Percentiles rank a stretch among this genome's conserved stretches.
Evolutionary conservation across 23 red algal species (phyloP).

Genomic region (Gracilaria domingensis): DNA sequence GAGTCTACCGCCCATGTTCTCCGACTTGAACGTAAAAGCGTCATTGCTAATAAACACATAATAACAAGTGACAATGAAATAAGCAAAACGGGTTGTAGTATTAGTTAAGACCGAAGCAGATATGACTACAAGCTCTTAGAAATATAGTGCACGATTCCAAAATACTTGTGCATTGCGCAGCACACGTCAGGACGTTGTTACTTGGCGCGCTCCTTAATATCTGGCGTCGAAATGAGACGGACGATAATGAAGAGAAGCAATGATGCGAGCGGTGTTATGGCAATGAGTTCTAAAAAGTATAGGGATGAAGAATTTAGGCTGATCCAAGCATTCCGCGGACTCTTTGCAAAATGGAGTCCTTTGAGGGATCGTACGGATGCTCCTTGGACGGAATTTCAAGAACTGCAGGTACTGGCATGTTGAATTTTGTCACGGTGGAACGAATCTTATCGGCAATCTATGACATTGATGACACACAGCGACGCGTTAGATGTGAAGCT

Average conservation of each 20-base stretch:
- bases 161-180: background rate
- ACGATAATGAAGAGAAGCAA: background rate
- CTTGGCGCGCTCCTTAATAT: background rate
- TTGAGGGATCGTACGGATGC: conserved; percentile 88
- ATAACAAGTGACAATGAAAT: background rate
- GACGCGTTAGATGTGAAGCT: background rate
- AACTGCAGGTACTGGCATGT: conserved; percentile 84
- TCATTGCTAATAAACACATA: background rate
- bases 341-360: conserved; percentile 95
- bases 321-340: conserved; percentile 94
- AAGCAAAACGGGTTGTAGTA: conserved; percentile 24
- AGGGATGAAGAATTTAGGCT: conserved; percentile 14
- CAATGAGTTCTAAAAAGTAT: background rate
- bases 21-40: background rate
- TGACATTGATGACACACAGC: background rate
- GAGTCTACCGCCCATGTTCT: background rate
- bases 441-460: conserved; percentile 97
- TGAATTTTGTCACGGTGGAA: conserved; percentile 70
- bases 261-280: background rate
- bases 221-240: background rate
- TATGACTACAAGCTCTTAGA: background rate
- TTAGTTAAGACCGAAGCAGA: conserved; percentile 1
- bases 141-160: background rate
- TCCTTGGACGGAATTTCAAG: conserved; percentile 99
- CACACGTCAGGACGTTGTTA: background rate